A percentile compares a stretch with the other conserved stretches of the same genome.
These are phyloP conservation scores for Zygnema circumcarinatum DNA, from an alignment of 139 green algal genomes.

Conservation along the genomic window DNA sequence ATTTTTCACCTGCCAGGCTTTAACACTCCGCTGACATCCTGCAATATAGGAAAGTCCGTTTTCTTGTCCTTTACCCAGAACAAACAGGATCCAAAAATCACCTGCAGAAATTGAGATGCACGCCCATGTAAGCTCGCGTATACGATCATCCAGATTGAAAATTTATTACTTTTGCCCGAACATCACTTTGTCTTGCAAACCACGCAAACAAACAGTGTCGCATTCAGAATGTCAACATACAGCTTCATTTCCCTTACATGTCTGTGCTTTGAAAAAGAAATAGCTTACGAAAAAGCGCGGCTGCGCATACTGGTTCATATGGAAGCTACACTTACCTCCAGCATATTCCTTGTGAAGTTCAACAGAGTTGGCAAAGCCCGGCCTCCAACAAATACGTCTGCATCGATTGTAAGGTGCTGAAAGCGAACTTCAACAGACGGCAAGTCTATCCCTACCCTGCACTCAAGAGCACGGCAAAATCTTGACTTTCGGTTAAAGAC, in stretches of 20 bases:
- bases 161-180: not conserved
- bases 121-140: not conserved
- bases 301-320: too few relatives aligned
- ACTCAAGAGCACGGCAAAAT: slow-evolving; percentile 14
- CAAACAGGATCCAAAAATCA: not conserved
- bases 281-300: too few relatives aligned
- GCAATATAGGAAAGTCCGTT: slow-evolving; percentile 60
- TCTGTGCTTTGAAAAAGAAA: too few relatives aligned
- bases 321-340: slow-evolving; percentile 45
- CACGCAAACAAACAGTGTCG: not conserved
- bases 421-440: slow-evolving; percentile 63
- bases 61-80: slow-evolving; percentile 31
- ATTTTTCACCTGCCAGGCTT: slow-evolving; percentile 49
- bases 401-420: slow-evolving; percentile 54
- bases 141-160: not conserved
- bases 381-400: slow-evolving; percentile 55
- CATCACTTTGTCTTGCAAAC: not conserved
- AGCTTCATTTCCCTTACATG: too few relatives aligned
- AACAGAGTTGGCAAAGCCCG: slow-evolving; percentile 56
- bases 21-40: slow-evolving; percentile 62
- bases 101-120: slow-evolving; percentile 1
- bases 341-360: slow-evolving; percentile 64
- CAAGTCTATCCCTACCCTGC: slow-evolving; percentile 62
- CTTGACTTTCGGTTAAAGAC: too few relatives aligned
- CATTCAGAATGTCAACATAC: not conserved